These are phyloP conservation scores for Porogramme epimiltina DNA, from an alignment of 1,284 basidiomycete species.

Conservation along the genomic window DNA sequence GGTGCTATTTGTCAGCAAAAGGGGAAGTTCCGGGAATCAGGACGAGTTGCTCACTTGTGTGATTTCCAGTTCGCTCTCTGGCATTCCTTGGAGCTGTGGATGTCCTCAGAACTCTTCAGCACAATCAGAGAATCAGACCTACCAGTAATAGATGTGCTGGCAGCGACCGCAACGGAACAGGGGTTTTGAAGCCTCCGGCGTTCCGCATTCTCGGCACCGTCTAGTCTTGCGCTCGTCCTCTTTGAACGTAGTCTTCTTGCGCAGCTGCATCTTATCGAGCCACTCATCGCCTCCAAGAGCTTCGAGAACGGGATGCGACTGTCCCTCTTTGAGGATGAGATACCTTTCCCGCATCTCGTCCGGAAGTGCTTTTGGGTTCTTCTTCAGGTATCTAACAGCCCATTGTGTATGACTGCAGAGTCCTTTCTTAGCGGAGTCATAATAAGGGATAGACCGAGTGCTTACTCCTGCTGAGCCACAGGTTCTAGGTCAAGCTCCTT, in stretches of 20 bases:
- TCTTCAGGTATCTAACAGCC: background rate
- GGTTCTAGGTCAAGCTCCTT: background rate
- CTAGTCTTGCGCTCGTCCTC: background rate
- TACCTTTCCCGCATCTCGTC: background rate
- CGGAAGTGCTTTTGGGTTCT: background rate
- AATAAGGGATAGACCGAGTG: background rate
- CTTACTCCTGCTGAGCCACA: background rate
- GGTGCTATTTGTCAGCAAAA: background rate
- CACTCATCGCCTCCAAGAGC: background rate
- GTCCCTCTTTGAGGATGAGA: background rate
- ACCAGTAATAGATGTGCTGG: background rate
- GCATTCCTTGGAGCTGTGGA: slow-evolving; percentile 21
- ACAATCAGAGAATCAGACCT: background rate
- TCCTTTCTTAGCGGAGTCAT: background rate
- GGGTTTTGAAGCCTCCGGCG: background rate
- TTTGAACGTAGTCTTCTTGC: background rate
- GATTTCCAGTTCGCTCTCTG: slow-evolving; percentile 20
- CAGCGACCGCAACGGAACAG: background rate
- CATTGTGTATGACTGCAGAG: background rate
- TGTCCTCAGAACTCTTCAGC: too few relatives aligned
- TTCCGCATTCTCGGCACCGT: background rate
- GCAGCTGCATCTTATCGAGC: background rate
- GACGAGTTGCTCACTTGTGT: slow-evolving; percentile 14
- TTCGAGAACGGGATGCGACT: background rate
- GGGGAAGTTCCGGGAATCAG: background rate